A percentile compares a stretch with the other conserved stretches of the same genome.
Conservation (phyloP, 2,329 filamentous ascomycete species). For the Ceratocystis cacaofunesta region DNA sequence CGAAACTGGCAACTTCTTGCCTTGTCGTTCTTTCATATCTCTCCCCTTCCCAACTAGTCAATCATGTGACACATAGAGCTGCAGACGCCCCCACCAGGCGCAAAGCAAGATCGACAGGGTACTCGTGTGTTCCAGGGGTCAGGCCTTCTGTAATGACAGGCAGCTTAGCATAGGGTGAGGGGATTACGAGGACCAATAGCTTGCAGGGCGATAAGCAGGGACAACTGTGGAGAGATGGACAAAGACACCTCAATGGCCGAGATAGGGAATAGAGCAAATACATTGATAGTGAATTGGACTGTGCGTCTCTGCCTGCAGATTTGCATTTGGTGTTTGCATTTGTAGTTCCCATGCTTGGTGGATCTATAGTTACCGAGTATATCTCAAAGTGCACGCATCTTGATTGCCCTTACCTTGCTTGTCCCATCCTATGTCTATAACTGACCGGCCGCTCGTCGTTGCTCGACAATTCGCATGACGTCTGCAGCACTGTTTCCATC, state of each 20-base stretch:
- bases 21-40: not conserved
- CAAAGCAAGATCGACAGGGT: not conserved
- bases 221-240: not conserved
- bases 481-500: slow-evolving; percentile 66
- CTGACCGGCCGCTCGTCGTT: slow-evolving; percentile 22
- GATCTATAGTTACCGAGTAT: not conserved
- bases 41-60: not conserved
- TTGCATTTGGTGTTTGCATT: not conserved
- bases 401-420: not conserved
- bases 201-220: not conserved
- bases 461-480: slow-evolving; percentile 65
- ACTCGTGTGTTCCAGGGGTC: not conserved
- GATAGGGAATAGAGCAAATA: not conserved
- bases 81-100: not conserved
- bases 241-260: not conserved
- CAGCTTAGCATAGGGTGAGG: not conserved
- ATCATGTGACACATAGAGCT: not conserved
- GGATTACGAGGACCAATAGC: not conserved
- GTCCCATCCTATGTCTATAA: too few relatives aligned
- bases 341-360: not conserved
- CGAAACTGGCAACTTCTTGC: not conserved
- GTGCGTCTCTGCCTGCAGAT: not conserved
- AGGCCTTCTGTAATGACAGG: not conserved
- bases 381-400: not conserved
- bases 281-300: not conserved